Base-by-base conservation (phyloP, 2,329 filamentous ascomycete species). In the Cladosporium sp. region DNA sequence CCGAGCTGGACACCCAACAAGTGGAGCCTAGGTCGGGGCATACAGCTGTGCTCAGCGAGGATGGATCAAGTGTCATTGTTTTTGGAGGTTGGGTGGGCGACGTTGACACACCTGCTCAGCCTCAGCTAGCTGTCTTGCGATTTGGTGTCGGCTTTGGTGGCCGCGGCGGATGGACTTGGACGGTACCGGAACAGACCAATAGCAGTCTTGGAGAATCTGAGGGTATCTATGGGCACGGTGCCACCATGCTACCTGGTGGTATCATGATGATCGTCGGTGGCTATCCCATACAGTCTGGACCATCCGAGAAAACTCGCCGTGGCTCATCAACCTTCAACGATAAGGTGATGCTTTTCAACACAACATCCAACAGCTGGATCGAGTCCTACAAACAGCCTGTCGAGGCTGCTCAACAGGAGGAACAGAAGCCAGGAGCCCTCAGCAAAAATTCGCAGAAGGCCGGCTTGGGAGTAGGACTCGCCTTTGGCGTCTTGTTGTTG, bases 71-170 rank as follows among this genome's bases (percentile, higher is more conserved):
- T n/a, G 82, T 98, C 10, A 81, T 97, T 49, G 80, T 99, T 1
- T 83, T 93, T 67, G 95, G 95, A 23, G 95, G 95, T 1, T 99
- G 95, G 95, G 92, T 97, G 5, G 94, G 93, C 3, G 88, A 96
- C 72, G 83, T 90, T 0, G 84, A 81, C 10, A 90, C 88, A 35
- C 86, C 93, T 1, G 95, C 95, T 0, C 82, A 88, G 33, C 95
- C 95, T 1, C 92, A 97, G 74, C 81, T 98, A 29, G 91, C 87
- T 0, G 79, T 97, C 3, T 80, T 98, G 3, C 82, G 91, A 66
- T 82, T 97, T 65, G 91, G 89, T 7, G 85, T 89, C 67, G 88
- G 88, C 4, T 95, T 91, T 73, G 90, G 89, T 10, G 82, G 82
- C 14, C 70, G 73, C 63, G 80, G 80, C 33, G 82, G 86, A 35